phyloP scores from a whole-genome alignment of 2,329 filamentous ascomycete species.

The Periconia digitata region DNA sequence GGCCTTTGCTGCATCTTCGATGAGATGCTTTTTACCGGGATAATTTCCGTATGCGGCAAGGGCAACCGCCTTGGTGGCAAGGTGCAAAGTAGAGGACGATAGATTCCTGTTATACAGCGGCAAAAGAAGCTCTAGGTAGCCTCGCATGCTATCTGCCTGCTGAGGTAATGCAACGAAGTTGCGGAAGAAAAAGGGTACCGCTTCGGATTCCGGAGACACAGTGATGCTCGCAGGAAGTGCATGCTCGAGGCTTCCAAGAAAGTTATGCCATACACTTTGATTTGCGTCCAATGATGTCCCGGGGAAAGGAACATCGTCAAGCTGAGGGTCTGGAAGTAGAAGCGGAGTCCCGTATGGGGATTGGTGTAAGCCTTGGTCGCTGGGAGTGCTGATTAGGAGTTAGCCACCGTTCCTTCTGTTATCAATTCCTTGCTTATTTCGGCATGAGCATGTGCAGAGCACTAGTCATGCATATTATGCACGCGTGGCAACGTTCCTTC shows the following conservation, averaged over 20 bases:
- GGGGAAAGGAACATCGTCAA: conserved; percentile 20
- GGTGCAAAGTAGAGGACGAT: conserved; percentile 41
- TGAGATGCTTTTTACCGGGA: conserved; percentile 36
- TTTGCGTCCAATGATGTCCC: conserved; percentile 7
- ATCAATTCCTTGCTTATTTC: too few species aligned
- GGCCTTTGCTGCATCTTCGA: conserved; percentile 34
- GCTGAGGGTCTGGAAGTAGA: neutral
- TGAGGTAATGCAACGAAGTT: conserved; percentile 44
- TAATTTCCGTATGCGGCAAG: conserved; percentile 43
- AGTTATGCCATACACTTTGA: conserved; percentile 16
- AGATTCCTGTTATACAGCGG: conserved; percentile 40
- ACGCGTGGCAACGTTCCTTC: neutral
- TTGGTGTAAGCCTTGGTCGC: conserved; percentile 6
- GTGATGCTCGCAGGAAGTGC: conserved; percentile 28
- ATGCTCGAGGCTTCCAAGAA: conserved; percentile 33
- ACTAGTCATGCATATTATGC: neutral
- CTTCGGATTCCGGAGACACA: conserved; percentile 39
- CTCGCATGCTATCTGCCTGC: conserved; percentile 40
- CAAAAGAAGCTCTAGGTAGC: conserved; percentile 42
- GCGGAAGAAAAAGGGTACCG: conserved; percentile 45
- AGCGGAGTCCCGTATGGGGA: neutral
- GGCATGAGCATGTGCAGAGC: too few species aligned
- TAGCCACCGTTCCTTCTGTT: neutral
- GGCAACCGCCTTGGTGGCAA: conserved; percentile 44
- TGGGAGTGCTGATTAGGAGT: conserved; percentile 12